Base-by-base conservation (phyloP, 805 yeast species). In the Metschnikowia bowlesiae region DNA sequence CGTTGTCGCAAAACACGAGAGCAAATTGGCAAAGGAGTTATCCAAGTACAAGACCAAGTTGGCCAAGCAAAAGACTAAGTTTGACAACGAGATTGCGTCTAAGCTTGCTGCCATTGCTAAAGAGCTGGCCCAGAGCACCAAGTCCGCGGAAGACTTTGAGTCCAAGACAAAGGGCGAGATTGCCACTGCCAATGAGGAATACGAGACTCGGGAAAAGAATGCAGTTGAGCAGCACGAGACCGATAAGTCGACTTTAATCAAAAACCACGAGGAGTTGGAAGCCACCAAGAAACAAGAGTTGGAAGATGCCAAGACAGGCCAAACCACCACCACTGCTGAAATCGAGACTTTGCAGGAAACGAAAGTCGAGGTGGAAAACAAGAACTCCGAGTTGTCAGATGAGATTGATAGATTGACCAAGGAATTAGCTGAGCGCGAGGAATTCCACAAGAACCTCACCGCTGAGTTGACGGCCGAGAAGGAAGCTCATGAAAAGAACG, bases 171-270 rank as follows among this genome's bases (percentile, higher is more conserved):
- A 64, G 45, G 60, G 58, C 33, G 77, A 73, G 50, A 79, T 79
- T 48, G 75, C 69, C 53, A 70, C 74, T 35, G 79, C 79, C 51
- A 69, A 65, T 38, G 62, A 62, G 16, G 80, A 78, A 39, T 77
- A 66, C 51, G 74, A 67, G 47, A 66, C 66, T n/a, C 73, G 78
- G 39, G 84, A 79, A 64, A 61, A 57, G 16, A 67, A 70, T 42
- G 79, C 82, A 6, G 74, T 74, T 39, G 78, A 65, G 43, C 67
- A 72, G 49, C 84, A 80, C 57, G 70, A 56, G 11, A 62, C 61
- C 18, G 76, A 77, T 58, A 75, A 75, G 60, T 77, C 72, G 46
- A 68, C 69, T 30, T 64, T 78, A 47, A 50, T 62, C 39, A 66
- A 65, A 54, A 76, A 72, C 54, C 78, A 77, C 50, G 78, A 68